Conservation (phyloP, 495 filamentous ascomycete genomes). For the Talaromyces trachyspermus region DNA sequence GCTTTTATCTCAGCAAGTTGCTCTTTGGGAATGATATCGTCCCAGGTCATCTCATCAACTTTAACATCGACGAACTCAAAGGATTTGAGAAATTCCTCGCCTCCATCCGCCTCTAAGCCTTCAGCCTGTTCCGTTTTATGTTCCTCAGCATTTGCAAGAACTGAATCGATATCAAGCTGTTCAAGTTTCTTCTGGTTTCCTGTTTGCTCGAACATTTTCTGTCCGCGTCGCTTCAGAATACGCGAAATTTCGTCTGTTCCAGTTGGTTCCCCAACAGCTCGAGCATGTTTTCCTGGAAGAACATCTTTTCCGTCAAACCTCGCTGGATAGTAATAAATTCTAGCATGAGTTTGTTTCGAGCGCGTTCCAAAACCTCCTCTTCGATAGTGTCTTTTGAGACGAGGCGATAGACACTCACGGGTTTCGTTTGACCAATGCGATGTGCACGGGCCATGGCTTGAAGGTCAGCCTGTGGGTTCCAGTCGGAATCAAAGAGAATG, state of each 20-base stretch:
- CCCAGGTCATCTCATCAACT: constrained; percentile 88
- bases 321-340: constrained; percentile 97
- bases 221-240: constrained; percentile 85
- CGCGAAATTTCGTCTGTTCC: constrained; percentile 86
- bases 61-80: constrained; percentile 91
- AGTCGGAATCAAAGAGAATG: constrained; percentile 96
- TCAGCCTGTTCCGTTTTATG: constrained; percentile 88
- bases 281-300: constrained; percentile 61
- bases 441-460: constrained; percentile 98
- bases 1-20: constrained; percentile 81
- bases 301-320: constrained; percentile 87
- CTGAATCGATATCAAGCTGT: constrained; percentile 96
- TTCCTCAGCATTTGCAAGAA: constrained; percentile 91
- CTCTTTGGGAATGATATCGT: constrained; percentile 94
- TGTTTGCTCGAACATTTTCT: constrained; percentile 95
- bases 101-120: constrained; percentile 83
- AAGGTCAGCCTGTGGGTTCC: constrained; percentile 97
- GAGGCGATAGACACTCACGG: constrained; percentile 89
- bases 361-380: constrained; percentile 92
- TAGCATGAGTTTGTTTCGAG: constrained; percentile 96
- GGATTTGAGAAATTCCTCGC: constrained; percentile 85
- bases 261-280: constrained; percentile 62
- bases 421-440: constrained; percentile 91
- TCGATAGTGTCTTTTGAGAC: constrained; percentile 98
- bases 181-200: constrained; percentile 94